Percentiles rank a stretch among this genome's conserved stretches.
Conservation (phyloP, 495 filamentous ascomycete genomes). For the Xylaria palmicola region DNA sequence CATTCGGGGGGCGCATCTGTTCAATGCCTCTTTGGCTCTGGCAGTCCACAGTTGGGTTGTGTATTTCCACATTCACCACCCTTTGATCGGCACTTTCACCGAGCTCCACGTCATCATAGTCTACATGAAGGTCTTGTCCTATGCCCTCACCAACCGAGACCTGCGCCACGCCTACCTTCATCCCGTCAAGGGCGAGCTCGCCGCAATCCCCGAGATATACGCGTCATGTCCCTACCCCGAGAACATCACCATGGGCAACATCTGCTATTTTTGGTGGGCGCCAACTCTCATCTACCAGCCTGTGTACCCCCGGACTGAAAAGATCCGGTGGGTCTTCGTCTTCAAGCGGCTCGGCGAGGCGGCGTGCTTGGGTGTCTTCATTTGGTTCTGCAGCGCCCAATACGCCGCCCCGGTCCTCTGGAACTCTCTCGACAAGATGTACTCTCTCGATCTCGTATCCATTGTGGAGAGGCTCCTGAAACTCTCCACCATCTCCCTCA, state of each 20-base stretch:
- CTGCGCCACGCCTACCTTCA: conserved; percentile 83
- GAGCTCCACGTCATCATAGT: conserved; percentile 93
- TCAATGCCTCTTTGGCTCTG: conserved; percentile 82
- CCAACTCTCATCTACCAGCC: conserved; percentile 97
- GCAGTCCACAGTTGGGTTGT: conserved; percentile 78
- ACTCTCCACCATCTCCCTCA: conserved; percentile 84
- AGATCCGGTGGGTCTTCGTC: conserved; percentile 84
- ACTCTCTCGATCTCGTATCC: conserved; percentile 71
- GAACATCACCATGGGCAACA: conserved; percentile 84
- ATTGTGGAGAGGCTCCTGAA: conserved; percentile 92
- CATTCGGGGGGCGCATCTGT: conserved; percentile 71
- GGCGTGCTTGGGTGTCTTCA: conserved; percentile 71
- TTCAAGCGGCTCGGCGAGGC: conserved; percentile 77
- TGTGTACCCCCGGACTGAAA: conserved; percentile 78
- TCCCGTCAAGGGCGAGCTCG: conserved; percentile 56
- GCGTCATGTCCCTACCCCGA: conserved; percentile 78
- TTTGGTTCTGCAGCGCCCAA: conserved; percentile 90
- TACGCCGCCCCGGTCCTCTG: conserved; percentile 86
- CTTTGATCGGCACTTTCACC: conserved; percentile 85
- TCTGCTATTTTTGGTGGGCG: conserved; percentile 95
- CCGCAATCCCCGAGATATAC: conserved; percentile 76
- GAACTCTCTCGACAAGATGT: conserved; percentile 85
- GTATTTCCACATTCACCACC: conserved; percentile 87
- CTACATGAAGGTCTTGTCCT: conserved; percentile 92
- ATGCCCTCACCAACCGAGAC: conserved; percentile 95